Conservation (phyloP, 2,329 filamentous ascomycete genomes). For the Fusarium sp. region DNA sequence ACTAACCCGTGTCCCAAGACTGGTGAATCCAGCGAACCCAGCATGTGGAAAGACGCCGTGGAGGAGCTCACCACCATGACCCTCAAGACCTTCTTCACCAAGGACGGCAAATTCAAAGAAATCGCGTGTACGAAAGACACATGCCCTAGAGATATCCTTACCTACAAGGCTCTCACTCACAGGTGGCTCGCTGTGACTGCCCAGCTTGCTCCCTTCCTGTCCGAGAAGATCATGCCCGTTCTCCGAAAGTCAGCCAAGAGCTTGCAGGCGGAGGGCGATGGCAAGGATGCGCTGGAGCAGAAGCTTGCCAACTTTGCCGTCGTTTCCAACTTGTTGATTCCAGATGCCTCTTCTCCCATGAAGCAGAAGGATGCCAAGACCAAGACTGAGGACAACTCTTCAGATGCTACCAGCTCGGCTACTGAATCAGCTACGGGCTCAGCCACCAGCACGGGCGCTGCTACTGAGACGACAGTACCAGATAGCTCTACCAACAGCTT, state of each 20-base stretch:
- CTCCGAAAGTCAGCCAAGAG: conserved; percentile 60
- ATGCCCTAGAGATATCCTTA: conserved; percentile 77
- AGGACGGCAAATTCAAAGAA: conserved; percentile 70
- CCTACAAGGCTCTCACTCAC: conserved; percentile 77
- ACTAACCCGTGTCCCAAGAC: conserved; percentile 4
- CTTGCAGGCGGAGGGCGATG: background rate
- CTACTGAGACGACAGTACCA: background rate
- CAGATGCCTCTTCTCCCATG: background rate
- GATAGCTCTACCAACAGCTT: background rate
- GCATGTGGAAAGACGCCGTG: conserved; percentile 65
- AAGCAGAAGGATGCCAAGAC: background rate
- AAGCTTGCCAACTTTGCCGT: conserved; percentile 6
- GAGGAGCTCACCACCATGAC: conserved; percentile 65
- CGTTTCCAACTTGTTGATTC: conserved; percentile 21
- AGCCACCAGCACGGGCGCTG: background rate
- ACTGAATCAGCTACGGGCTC: background rate
- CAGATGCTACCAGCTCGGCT: background rate
- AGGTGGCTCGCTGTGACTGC: conserved; percentile 72
- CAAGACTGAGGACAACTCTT: background rate
- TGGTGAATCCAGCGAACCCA: conserved; percentile 19
- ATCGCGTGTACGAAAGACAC: conserved; percentile 69
- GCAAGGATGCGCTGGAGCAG: conserved; percentile 8
- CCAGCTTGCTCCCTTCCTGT: conserved; percentile 70
- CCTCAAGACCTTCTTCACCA: conserved; percentile 62
- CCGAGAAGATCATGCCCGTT: conserved; percentile 66